These are phyloP conservation scores for Trametes gibbosa DNA, from an alignment of 768 basidiomycete genomes.

Conservation along the genomic window DNA sequence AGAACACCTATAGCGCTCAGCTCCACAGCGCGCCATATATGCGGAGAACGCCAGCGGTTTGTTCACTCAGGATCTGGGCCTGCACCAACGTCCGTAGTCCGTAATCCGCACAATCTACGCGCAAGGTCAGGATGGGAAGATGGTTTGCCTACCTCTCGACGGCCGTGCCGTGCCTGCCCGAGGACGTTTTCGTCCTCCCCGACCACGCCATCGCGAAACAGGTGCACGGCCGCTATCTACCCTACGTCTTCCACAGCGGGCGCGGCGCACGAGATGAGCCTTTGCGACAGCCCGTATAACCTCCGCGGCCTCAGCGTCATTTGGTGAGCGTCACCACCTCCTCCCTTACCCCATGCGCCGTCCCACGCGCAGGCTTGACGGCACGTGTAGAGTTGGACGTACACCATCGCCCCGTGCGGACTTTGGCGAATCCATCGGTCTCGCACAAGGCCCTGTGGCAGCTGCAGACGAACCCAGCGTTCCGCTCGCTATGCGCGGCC, in stretches of 20 bases:
- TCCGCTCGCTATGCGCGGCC: slow-evolving; percentile 27
- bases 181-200: slow-evolving; percentile 29
- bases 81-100: too few relatives aligned
- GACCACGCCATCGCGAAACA: slow-evolving; percentile 29
- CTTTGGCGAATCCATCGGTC: slow-evolving; percentile 24
- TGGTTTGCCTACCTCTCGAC: slow-evolving; percentile 33
- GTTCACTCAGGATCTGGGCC: too few relatives aligned
- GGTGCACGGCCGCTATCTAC: slow-evolving; percentile 29
- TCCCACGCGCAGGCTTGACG: background rate
- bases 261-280: slow-evolving; percentile 23
- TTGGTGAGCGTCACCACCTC: slow-evolving; percentile 17
- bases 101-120: background rate
- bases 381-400: slow-evolving; percentile 9
- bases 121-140: slow-evolving; percentile 24
- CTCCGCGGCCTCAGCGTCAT: slow-evolving; percentile 26
- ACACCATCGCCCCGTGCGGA: slow-evolving; percentile 21
- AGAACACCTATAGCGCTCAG: too few relatives aligned
- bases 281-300: slow-evolving; percentile 29
- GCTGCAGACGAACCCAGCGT: slow-evolving; percentile 27
- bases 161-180: slow-evolving; percentile 28
- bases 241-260: slow-evolving; percentile 26
- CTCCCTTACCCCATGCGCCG: background rate
- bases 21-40: too few relatives aligned
- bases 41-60: too few relatives aligned
- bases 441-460: slow-evolving; percentile 28